Evolutionary conservation across 1,284 basidiomycete species (phyloP), one percentile per base, ranked within the genome.

Genomic region (Tilletia horrida): DNA sequence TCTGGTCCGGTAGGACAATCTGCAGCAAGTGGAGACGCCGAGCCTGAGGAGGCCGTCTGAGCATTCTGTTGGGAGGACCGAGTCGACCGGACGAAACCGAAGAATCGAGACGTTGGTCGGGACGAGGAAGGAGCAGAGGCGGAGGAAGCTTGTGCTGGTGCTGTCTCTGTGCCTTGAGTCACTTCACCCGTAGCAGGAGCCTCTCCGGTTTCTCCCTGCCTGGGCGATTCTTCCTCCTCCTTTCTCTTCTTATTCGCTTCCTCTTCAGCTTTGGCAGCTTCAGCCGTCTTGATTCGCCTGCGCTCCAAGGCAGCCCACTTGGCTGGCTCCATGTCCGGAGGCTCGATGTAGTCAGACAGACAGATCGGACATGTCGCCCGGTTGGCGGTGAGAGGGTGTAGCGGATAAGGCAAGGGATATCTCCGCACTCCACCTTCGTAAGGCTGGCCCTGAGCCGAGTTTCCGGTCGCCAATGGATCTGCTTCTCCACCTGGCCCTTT

Each of bases 341-440:
- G 69, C 57, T 72, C 67, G 44, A 73, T 73, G 45, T 73, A 78
- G 59, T 78, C 76, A 63, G 69, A 71, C n/a, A 78, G 70, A 45
- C 76, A 78, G 71, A 78, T 78, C 3, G 76, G 73, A 57, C 76
- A 78, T 3, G 74, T 77, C 0, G 76, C 73, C 14, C 76, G 71
- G 43, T 78, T 76, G 1, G 74, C 71, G 0, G 76, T 74, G 4
- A 78, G 67, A 1, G 73, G 67, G 29, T 76, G 69, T 29, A 77
- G 71, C 8, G 76, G 75, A 67, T 77, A 74, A 18, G 71, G 70
- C 67, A 72, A 66, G 14, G 64, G 48, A 18, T 21, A 50, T 25
- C 61, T 45, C 3, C 62, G 57, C 35, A 4, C 6, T 40, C 35
- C 35, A 11, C 35, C 35, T 4, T 40, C 11, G 35, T 40, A 40